Base-by-base conservation (phyloP, 1,284 basidiomycete genomes). In the Sporisorium iseilematis-ciliati region DNA sequence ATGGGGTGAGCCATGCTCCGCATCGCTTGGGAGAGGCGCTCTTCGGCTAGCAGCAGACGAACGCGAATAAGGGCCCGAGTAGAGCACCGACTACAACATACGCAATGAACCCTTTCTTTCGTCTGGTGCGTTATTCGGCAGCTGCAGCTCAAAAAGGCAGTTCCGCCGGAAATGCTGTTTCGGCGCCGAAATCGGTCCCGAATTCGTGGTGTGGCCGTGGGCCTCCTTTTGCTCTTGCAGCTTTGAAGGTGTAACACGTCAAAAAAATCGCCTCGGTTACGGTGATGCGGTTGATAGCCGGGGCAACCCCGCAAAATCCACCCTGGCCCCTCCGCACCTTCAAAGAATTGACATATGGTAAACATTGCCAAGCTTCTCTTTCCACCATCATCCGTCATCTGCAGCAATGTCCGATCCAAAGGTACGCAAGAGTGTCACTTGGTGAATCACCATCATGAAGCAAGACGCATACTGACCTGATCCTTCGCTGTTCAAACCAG, bases 391-490 rank as follows among this genome's bases (percentile, higher is more conserved):
- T 20, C 12, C 8, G 45, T 14, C 41, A 23, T 25, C 16, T 2
- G 20, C 23, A 43, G 26, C n/a, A 41, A 73, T 73, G 70, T 73
- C 70, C 4, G 57, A 68, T 49, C 54, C 70, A 41, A 73, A 68
- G 48, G 70, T 68, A 35, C 40, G 65, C n/a, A 3, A 23, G 16
- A 2, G 20, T 23, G 14, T 10, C 26, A 4, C 29, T 1, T 29
- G 7, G 20, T 18, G n/a, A 21, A n/a, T 50, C n/a, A 2, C 8
- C 7, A 12, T 25, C 3, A n/a, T n/a, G n/a, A 8, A 5, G 31
- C 7, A 16, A 16, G 7, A 48, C 8, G 12, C 3, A 23, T 7
- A 25, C n/a, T 41, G 33, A 42, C n/a, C 21, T 2, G 20, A 7
- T 38, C 18, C 16, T 53, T 33, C 23, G 7, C 21, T 45, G 21